Conservation (phyloP, 495 filamentous ascomycete species). For the Hypoxylon trugodes region DNA sequence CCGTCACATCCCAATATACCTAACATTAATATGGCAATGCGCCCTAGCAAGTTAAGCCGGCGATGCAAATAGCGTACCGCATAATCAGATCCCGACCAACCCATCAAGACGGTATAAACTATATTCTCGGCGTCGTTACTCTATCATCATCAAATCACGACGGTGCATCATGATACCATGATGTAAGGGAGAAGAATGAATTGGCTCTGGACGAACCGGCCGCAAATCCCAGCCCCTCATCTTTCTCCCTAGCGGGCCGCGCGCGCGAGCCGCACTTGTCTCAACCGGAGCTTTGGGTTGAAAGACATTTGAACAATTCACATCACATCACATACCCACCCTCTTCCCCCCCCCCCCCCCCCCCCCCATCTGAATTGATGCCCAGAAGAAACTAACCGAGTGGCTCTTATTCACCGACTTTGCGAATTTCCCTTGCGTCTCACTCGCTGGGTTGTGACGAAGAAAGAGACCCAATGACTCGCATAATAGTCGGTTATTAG, state of each 20-base stretch:
- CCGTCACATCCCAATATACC: not conserved
- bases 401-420: constrained; percentile 29
- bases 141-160: constrained; percentile 19
- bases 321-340: no score
- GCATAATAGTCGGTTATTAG: constrained; percentile 21
- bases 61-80: constrained; percentile 7
- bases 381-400: not conserved
- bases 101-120: constrained; percentile 6
- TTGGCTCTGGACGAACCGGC: not conserved
- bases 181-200: constrained; percentile 27
- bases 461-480: constrained; percentile 23
- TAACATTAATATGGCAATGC: constrained; percentile 11
- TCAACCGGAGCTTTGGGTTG: constrained; percentile 19
- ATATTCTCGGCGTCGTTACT: not conserved
- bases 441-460: not conserved
- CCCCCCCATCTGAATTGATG: not conserved
- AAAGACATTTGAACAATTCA: no score
- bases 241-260: constrained; percentile 35
- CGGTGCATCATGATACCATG: constrained; percentile 3
- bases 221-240: constrained; percentile 21
- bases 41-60: constrained; percentile 2
- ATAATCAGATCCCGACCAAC: constrained; percentile 11
- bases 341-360: not conserved
- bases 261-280: constrained; percentile 27
- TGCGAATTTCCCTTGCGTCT: constrained; percentile 37